Base-by-base conservation (phyloP, 768 basidiomycete species). In the Leccinum subgranulosum region DNA sequence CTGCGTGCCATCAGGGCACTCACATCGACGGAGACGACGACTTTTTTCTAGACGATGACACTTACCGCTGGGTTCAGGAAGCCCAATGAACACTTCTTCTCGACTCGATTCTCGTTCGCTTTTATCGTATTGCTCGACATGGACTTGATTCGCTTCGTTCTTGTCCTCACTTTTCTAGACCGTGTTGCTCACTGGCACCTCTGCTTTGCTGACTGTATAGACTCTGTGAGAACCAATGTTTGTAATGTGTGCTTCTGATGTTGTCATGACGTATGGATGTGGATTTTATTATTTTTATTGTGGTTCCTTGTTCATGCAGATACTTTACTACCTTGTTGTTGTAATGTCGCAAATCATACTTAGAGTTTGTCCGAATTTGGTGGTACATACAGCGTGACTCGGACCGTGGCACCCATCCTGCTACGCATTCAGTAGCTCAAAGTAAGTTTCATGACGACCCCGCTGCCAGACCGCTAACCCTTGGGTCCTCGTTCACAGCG, bases 1-100 rank as follows among this genome's bases (percentile, higher is more conserved):
- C 88, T 1, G 63, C 80, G 17, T 93, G 91, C 63, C 91, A 93
- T 65, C 81, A 81, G 53, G 79, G 81, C 17, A 79, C 80, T 6
- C 77, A 73, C 17, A 69, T 87, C 51, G 69, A 72, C 2, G 86
- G 84, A 29, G 86, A 90, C 58, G 66, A 75, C 54, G 81, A 85
- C 66, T 74, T 81, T 57, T 87, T 80, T 64, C 72, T 84, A 58
- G 74, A 82, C 36, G 85, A 90, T 59, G 72, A 75, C 4, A 72
- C 83, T 23, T 77, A 73, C 51, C 60, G 63, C 48, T 63, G 60
- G 17, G 57, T 66, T 54, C 67, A 59, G 19, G 52, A 69, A 49
- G 36, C 28, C 51, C 36, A 55, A 34, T 63, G 54, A 60, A 49
- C 25, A 21, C 36, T 33, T 29, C 50, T 54, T 36, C 29, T 17